Evolutionary conservation across 202 grass and related monocot species (phyloP), one percentile per base, ranked within the genome.

Genomic region (Hordeum pubiflorum): DNA sequence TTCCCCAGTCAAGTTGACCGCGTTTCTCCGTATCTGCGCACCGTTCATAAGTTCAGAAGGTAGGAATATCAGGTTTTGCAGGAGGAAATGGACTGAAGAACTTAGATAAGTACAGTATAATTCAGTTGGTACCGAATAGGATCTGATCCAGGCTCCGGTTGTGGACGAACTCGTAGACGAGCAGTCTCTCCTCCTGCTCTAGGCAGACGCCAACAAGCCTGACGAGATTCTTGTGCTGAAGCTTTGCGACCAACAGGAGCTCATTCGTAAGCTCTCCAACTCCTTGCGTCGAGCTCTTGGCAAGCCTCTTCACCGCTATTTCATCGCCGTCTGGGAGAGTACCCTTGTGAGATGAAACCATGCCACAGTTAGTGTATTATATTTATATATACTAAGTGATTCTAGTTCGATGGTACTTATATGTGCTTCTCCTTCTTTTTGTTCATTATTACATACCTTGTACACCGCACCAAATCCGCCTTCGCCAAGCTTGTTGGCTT

Each of bases 161-260:
- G 43, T 84, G 78, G 8, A 94, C 77, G 57, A 83, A 94, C 77
- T 94, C 91, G 64, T 93, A 93, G 33, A 93, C 86, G 38, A 93
- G 91, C 59, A 93, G 22, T 22, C 85, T 70, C 62, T 91, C 88
- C 58, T 86, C 33, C 43, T 63, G 65, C 55, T 94, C 88, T 14
- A 94, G 71, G 77, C 86, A 94, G 22, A 94, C 80, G n/a, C 88
- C 88, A 6, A 94, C 10, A 29, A 94, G 91, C 71, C 88, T 89
- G 6, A 89, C 88, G n/a, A 94, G 83, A 66, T 94, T 94, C 71
- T 79, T 94, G 81, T 94, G 88, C 64, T 94, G 86, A 57, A 94
- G 83, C 72, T 91, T 94, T 10, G 86, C 91, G 2, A 94, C 77
- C 34, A 94, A n/a, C 3, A 83, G 60, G 7, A 91, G 77, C 76